Evolutionary conservation across 164 flowering plant genomes (phyloP).

Genomic region (Aristolochia contorta): DNA sequence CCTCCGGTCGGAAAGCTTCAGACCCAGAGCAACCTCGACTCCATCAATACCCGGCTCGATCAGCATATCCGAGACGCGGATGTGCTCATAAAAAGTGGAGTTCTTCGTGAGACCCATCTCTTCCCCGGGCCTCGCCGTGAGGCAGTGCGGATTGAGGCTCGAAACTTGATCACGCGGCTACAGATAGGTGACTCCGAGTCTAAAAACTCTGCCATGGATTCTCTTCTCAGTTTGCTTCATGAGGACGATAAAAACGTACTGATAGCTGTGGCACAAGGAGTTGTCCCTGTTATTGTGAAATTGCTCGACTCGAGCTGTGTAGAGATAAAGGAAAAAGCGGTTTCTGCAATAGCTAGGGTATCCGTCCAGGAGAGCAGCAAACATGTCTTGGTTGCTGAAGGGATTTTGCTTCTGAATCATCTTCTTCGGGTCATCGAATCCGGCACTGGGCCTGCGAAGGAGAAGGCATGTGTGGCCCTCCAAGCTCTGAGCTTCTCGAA

Average conservation of each 20-base stretch:
- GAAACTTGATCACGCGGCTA: conserved; percentile 62
- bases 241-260: conserved; percentile 82
- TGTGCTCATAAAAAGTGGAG: conserved; percentile 46
- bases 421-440: conserved; percentile 70
- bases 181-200: conserved; percentile 77
- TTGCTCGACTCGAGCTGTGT: conserved; percentile 48
- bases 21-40: conserved; percentile 59
- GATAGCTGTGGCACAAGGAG: conserved; percentile 80
- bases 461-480: conserved; percentile 65
- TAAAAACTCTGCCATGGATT: conserved; percentile 56
- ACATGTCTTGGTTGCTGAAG: conserved; percentile 64
- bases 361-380: conserved; percentile 62
- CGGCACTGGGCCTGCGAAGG: conserved; percentile 73
- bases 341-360: conserved; percentile 63
- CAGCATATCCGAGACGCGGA: conserved; percentile 35
- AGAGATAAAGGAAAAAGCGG: conserved; percentile 67
- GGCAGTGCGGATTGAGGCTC: conserved; percentile 30
- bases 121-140: conserved; percentile 30
- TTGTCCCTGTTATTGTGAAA: conserved; percentile 60
- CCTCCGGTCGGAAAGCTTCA: conserved; percentile 43
- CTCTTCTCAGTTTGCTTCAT: conserved; percentile 35
- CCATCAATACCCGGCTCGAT: conserved; percentile 33
- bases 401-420: conserved; percentile 58
- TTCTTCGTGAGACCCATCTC: conserved; percentile 26
- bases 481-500: conserved; percentile 50